Base-by-base conservation (phyloP, 1,139 yeast genomes). In the Geotrichum klebahnii region DNA sequence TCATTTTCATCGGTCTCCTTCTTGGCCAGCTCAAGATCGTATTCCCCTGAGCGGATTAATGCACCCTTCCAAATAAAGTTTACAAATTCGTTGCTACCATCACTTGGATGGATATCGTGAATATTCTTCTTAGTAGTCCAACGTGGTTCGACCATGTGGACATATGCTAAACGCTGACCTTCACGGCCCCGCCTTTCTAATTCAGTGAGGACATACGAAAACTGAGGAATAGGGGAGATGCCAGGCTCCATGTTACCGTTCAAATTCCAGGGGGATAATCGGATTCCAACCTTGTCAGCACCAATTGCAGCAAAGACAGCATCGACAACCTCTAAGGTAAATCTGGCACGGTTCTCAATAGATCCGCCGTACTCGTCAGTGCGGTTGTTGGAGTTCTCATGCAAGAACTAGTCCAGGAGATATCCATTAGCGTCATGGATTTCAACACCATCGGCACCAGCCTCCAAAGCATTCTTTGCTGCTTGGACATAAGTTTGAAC, bases 371-470 rank as follows among this genome's bases (percentile, higher is more conserved):
- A 79, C 59, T 77, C 68, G 59, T 80, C 84, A 16, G 80, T 77
- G 63, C 86, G 74, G 53, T 72, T 62, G 66, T 81, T 81, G 35
- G 78, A 66, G 31, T 62, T 56, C 31, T 69, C 68, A 51, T 69
- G 73, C 43, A 80, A 60, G 60, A 82, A 81, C 60, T 77, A 79
- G 63, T 80, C 81, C 60, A 51, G 67, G 63, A 50, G 70, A 62
- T 49, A 73, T n/a, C 86, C 85, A 64, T 81, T 79, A 12, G 86
- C 87, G 48, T 68, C 70, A 61, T 81, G 87, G 48, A 82, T 61
- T 65, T 82, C 84, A 37, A 82, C 73, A 58, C 78, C 79, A 62
- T 82, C 87, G 55, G 81, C 80, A n/a, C 84, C 84, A 2, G 80
- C 79, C 3, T 60, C 66, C 34, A 74, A 51, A 1, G 78, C 73